Percentiles rank a stretch among this genome's conserved stretches.
Conservation (phyloP, 2,329 filamentous ascomycete genomes). For the Basipetospora chlamydospora region DNA sequence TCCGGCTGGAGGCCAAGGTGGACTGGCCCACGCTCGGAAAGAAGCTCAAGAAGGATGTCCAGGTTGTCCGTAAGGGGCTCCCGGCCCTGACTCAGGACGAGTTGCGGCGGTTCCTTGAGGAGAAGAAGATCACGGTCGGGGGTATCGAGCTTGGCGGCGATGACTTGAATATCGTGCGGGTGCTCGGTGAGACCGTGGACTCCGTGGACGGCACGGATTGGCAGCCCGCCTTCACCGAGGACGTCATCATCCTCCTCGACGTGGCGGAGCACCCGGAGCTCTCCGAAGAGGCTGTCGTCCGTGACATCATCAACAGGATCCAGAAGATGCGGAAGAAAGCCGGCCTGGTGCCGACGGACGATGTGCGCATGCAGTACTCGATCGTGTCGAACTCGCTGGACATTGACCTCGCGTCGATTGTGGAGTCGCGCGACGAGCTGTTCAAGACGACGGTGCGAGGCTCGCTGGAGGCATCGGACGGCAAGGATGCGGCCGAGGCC, state of each 20-base stretch:
- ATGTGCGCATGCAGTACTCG: constrained; percentile 87
- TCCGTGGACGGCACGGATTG: constrained; percentile 23
- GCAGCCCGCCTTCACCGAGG: constrained; percentile 13
- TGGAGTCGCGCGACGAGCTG: constrained; percentile 48
- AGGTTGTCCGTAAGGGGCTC: constrained; percentile 72
- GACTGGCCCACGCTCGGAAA: constrained; percentile 84
- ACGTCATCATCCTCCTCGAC: constrained; percentile 79
- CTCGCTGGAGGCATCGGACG: constrained; percentile 43
- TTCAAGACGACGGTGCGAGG: constrained; percentile 69
- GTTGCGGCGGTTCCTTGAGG: constrained; percentile 62
- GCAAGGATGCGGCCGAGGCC: constrained; percentile 11
- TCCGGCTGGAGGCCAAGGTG: constrained; percentile 66
- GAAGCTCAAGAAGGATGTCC: constrained; percentile 82
- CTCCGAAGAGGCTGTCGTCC: constrained; percentile 72
- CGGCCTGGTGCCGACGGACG: constrained; percentile 77
- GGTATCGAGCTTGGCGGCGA: constrained; percentile 71
- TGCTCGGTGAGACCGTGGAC: constrained; percentile 2
- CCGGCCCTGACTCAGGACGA: constrained; percentile 61
- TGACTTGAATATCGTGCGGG: constrained; percentile 45
- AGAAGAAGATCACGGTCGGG: constrained; percentile 66
- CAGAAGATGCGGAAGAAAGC: constrained; percentile 91
- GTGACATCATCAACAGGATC: constrained; percentile 87
- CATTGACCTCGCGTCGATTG: constrained; percentile 55
- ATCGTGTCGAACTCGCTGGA: constrained; percentile 67
- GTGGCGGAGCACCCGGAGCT: constrained; percentile 70